These are phyloP conservation scores for Dunaliella salina DNA, from an alignment of 163 green algal genomes.

Conservation along the genomic window DNA sequence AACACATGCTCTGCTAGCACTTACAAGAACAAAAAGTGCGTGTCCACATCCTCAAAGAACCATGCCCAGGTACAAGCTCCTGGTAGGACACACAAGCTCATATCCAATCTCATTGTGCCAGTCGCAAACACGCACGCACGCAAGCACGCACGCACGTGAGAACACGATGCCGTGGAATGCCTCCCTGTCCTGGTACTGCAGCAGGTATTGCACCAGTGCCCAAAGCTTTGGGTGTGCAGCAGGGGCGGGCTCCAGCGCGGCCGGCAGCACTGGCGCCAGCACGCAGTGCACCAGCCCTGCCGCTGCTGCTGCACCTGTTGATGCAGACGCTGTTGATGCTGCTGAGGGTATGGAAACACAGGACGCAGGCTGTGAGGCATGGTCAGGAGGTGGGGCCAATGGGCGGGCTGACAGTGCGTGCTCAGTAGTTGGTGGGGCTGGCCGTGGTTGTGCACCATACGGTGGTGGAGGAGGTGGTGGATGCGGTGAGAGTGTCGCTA, in stretches of 20 bases:
- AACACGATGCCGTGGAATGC: constrained; percentile 36
- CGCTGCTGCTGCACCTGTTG: background rate
- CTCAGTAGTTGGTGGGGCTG: too few relatives aligned
- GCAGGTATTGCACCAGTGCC: constrained; percentile 6
- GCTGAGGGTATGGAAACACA: background rate
- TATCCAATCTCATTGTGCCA: background rate
- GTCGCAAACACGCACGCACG: background rate
- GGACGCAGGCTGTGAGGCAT: too few relatives aligned
- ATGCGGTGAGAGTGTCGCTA: too few relatives aligned
- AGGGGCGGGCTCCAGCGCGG: background rate
- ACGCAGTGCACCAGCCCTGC: background rate
- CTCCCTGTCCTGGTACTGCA: background rate
- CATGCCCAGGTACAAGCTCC: too few relatives aligned
- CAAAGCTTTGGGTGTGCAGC: constrained; percentile 13
- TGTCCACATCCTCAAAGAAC: too few relatives aligned
- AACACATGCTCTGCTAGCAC: too few relatives aligned
- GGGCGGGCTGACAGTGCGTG: too few relatives aligned
- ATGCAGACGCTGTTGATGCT: background rate
- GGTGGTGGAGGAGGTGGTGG: too few relatives aligned
- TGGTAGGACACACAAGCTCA: background rate
- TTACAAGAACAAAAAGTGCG: too few relatives aligned
- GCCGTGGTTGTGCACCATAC: too few relatives aligned
- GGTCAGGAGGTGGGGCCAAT: too few relatives aligned
- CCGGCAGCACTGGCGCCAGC: constrained; percentile 8
- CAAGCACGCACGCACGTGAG: background rate